A percentile compares a stretch with the other conserved stretches of the same genome.
phyloP scores from a whole-genome alignment of 2,329 filamentous ascomycete species.

The Incumbomyces delicatus region DNA sequence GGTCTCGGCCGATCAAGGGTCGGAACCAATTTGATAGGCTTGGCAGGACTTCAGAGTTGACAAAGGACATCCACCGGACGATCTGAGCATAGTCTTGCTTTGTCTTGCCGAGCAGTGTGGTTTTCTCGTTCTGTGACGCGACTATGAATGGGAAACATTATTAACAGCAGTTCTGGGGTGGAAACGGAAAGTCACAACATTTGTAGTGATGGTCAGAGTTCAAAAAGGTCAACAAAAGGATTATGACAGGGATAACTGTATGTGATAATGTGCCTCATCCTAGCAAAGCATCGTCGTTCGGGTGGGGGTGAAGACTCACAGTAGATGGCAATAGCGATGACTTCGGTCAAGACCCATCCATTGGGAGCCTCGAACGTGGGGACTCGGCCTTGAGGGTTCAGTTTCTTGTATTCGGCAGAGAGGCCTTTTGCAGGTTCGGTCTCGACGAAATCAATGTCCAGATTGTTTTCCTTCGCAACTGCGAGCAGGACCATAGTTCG shows the following conservation, averaged over 20 bases:
- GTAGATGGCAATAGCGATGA: slow-evolving; percentile 94
- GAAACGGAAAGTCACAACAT: slow-evolving; percentile 9
- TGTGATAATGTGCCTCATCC: slow-evolving; percentile 66
- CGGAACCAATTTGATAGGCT: slow-evolving; percentile 70
- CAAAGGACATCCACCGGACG: slow-evolving; percentile 95
- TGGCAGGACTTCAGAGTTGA: slow-evolving; percentile 76
- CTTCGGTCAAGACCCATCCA: slow-evolving; percentile 80
- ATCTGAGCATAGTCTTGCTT: slow-evolving; percentile 99
- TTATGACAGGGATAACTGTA: slow-evolving; percentile 99
- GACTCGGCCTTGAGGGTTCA: slow-evolving; percentile 82
- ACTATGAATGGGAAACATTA: slow-evolving; percentile 45
- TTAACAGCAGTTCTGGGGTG: slow-evolving; percentile 12
- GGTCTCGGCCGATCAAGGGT: slow-evolving; percentile 68
- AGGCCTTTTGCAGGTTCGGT: slow-evolving; percentile 56
- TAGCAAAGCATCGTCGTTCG: slow-evolving; percentile 9
- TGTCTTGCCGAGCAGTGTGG: slow-evolving; percentile 96
- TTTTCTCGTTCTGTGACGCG: slow-evolving; percentile 99
- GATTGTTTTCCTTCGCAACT: slow-evolving; percentile 93
- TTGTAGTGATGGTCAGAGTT: slow-evolving; percentile 55
- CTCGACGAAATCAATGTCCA: slow-evolving; percentile 78
- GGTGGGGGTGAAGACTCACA: slow-evolving; percentile 53
- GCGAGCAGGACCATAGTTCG: slow-evolving; percentile 60
- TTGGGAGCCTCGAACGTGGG: slow-evolving; percentile 88
- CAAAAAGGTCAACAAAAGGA: slow-evolving; percentile 80
- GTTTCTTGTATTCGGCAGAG: slow-evolving; percentile 67